Base-by-base conservation (phyloP, 495 filamentous ascomycete species). In the Penicillium pulvis region DNA sequence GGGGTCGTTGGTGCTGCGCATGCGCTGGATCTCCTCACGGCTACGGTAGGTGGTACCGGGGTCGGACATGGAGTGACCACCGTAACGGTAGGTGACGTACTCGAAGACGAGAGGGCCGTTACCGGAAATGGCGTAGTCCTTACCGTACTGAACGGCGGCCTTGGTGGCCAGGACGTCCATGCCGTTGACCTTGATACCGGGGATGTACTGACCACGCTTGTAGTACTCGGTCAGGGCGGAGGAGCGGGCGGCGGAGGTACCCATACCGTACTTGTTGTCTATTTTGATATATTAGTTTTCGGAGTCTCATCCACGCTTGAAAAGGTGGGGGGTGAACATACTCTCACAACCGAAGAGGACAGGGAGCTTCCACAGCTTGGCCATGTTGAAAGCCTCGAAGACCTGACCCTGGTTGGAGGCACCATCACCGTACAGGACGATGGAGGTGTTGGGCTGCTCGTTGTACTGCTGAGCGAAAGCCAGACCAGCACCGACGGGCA, bases 211-310 rank as follows among this genome's bases (percentile, higher is more conserved):
- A 61, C 94, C 94, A 78, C 94, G 95, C 86, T 98, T 97, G 87
- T 98, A 98, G 89, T 98, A 98, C 75, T 98, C 95, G 71, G 94
- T 97, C 64, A 97, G 78, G 62, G 94, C 94, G 61, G 93, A 90
- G 62, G 94, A 89, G 66, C 94, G 92, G 71, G 90, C 89, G 60
- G 94, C 94, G 55, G 94, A 91, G 51, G 94, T 98, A 77, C 95
- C 94, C 94, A 98, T 98, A 75, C 94, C 94, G 79, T 98, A 98
- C 81, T 98, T 98, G 87, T 98, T 98, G 85, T 98, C 93, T 98
- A 57, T 19, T 36, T 20, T 14, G 51, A 33, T 33, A 36, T 3
- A 46, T 68, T 58, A 66, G 67, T 71, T 63, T 65, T 33, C 31
- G 41, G 17, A 33, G 41, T 24, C 5, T 2, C 6, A 23, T 54